phyloP scores from a whole-genome alignment of 352 stramenopile species.

The Phytophthora megakarya region DNA sequence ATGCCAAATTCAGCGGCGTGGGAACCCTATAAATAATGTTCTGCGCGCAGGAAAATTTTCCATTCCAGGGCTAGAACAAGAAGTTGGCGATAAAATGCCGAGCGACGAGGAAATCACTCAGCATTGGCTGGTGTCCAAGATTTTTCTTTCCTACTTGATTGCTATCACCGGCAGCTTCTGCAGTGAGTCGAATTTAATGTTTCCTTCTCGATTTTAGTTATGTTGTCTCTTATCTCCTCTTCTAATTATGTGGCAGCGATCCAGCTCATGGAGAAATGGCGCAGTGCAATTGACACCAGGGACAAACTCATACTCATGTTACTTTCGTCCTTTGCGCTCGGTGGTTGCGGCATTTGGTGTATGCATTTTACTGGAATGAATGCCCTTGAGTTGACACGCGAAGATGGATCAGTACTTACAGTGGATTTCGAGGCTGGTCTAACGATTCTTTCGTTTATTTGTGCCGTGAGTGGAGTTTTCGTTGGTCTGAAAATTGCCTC shows the following conservation, averaged over 20 bases:
- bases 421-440: slow-evolving; percentile 62
- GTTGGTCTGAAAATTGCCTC: slow-evolving; percentile 61
- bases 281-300: slow-evolving; percentile 34
- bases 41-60: neutral
- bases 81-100: slow-evolving; percentile 8
- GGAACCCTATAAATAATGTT: slow-evolving; percentile 9
- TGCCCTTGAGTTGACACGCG: slow-evolving; percentile 41
- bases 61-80: neutral
- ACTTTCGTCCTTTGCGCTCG: slow-evolving; percentile 47
- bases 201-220: neutral
- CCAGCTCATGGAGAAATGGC: slow-evolving; percentile 79
- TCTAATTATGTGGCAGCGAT: slow-evolving; percentile 41
- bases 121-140: slow-evolving; percentile 47
- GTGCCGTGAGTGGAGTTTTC: slow-evolving; percentile 56
- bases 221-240: neutral
- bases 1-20: neutral
- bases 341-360: slow-evolving; percentile 69
- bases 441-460: slow-evolving; percentile 65
- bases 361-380: slow-evolving; percentile 84
- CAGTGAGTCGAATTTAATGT: slow-evolving; percentile 35
- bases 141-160: slow-evolving; percentile 60
- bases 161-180: slow-evolving; percentile 63
- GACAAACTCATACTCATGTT: slow-evolving; percentile 51
- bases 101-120: slow-evolving; percentile 33
- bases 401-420: slow-evolving; percentile 39